Percentiles rank a stretch among this genome's conserved stretches.
phyloP scores from a whole-genome alignment of 257 asterid genomes.

The Linaria vulgaris region DNA sequence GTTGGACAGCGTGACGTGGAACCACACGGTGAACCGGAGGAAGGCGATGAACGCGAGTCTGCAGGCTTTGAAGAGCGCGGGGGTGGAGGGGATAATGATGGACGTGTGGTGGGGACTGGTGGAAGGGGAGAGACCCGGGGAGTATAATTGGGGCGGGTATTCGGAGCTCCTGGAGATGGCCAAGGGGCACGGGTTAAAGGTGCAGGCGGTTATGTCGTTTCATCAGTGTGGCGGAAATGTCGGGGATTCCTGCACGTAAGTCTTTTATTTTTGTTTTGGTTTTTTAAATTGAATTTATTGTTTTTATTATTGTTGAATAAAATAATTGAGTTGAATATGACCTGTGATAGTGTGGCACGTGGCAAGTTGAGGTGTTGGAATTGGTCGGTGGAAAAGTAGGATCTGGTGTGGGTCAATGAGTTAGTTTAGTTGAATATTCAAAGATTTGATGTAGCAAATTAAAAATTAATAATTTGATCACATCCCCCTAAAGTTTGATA shows the following conservation, averaged over 20 bases:
- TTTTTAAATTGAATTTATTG: background rate
- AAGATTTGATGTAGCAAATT: too few relatives aligned
- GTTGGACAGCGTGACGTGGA: slow-evolving; percentile 85
- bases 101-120: slow-evolving; percentile 99
- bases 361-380: too few relatives aligned
- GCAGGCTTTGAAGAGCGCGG: slow-evolving; percentile 93
- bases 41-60: slow-evolving; percentile 97
- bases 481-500: too few relatives aligned
- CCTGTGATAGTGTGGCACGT: too few relatives aligned
- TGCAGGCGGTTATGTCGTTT: slow-evolving; percentile 98
- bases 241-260: slow-evolving; percentile 95
- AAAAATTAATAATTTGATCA: too few relatives aligned
- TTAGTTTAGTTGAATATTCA: too few relatives aligned
- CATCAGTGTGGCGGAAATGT: slow-evolving; percentile 99
- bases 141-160: slow-evolving; percentile 90
- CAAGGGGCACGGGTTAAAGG: slow-evolving; percentile 81
- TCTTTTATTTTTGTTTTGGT: background rate
- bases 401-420: too few relatives aligned
- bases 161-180: slow-evolving; percentile 89
- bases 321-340: too few relatives aligned
- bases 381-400: too few relatives aligned
- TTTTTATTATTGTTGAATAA: background rate
- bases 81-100: slow-evolving; percentile 98
- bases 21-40: slow-evolving; percentile 77
- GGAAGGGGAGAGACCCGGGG: slow-evolving; percentile 75